These are phyloP conservation scores for Takakia lepidozioides DNA, from an alignment of 225 moss, liverwort and hornwort genomes.

Conservation along the genomic window DNA sequence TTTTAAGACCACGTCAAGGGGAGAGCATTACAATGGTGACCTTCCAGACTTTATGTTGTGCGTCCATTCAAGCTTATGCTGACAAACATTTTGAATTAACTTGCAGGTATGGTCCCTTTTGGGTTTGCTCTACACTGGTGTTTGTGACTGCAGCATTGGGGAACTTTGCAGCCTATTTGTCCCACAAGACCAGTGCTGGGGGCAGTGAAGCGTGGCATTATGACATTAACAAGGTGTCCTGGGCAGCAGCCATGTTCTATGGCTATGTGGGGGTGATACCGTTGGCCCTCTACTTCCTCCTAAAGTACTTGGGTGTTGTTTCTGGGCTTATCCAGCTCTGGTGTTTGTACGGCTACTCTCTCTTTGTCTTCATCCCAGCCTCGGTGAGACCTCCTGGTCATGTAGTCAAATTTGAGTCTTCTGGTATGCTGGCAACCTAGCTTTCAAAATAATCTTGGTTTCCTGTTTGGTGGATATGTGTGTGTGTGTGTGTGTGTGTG, in stretches of 20 bases:
- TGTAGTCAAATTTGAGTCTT: too few species aligned
- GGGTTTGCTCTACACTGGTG: constrained; percentile 98
- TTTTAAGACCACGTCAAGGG: too few species aligned
- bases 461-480: too few species aligned
- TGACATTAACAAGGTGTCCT: constrained; percentile 87
- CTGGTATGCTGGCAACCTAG: too few species aligned
- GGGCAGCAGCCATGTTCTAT: constrained; percentile 94
- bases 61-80: too few species aligned
- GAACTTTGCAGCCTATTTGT: constrained; percentile 93
- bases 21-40: too few species aligned
- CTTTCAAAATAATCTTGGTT: too few species aligned
- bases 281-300: constrained; percentile 88
- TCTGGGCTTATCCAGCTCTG: constrained; percentile 98
- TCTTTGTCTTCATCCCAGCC: constrained; percentile 97
- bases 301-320: constrained; percentile 86
- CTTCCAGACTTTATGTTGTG: too few species aligned
- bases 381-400: constrained; percentile 52
- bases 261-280: constrained; percentile 95
- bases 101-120: constrained; percentile 99
- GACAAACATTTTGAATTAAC: too few species aligned
- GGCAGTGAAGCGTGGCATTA: constrained; percentile 78
- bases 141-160: constrained; percentile 97
- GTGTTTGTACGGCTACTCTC: constrained; percentile 98
- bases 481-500: too few species aligned
- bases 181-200: constrained; percentile 44